These are phyloP conservation scores for Scopulariopsis brevicaulis DNA, from an alignment of 2,329 filamentous ascomycete genomes.

Conservation along the genomic window DNA sequence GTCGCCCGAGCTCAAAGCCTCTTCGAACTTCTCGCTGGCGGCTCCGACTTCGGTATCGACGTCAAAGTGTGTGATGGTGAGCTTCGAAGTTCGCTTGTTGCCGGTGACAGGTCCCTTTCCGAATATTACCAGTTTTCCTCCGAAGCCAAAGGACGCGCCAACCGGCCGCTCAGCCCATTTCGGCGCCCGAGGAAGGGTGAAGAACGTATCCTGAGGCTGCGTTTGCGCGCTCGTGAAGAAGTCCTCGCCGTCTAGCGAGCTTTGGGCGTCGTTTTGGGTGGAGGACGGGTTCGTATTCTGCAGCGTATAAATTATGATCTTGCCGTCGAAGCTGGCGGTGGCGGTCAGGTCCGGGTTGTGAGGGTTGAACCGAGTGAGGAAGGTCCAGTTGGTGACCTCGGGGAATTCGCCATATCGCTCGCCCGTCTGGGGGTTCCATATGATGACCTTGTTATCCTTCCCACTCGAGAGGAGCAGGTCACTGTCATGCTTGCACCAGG, in stretches of 20 bases:
- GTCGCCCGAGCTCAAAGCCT: constrained; percentile 66
- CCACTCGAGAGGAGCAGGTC: constrained; percentile 85
- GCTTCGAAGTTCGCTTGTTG: constrained; percentile 59
- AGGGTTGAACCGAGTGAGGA: constrained; percentile 89
- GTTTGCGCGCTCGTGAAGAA: constrained; percentile 93
- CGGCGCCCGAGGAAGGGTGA: constrained; percentile 75
- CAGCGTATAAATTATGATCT: constrained; percentile 84
- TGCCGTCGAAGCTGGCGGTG: constrained; percentile 94
- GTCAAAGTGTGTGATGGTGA: constrained; percentile 79
- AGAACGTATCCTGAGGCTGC: constrained; percentile 81
- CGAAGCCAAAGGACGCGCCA: constrained; percentile 88
- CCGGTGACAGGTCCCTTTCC: constrained; percentile 45
- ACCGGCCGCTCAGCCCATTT: constrained; percentile 82
- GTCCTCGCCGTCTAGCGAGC: constrained; percentile 75
- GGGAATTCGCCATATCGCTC: constrained; percentile 85
- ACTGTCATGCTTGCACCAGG: constrained; percentile 88
- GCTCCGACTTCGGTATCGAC: constrained; percentile 77
- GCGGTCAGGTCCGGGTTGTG: constrained; percentile 86
- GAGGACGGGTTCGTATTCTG: constrained; percentile 81
- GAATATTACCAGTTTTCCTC: constrained; percentile 79
- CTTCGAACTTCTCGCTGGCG: constrained; percentile 78
- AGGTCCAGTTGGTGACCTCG: constrained; percentile 98
- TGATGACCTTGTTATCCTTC: constrained; percentile 90
- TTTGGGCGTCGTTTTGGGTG: constrained; percentile 55
- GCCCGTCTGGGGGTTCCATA: constrained; percentile 93